phyloP scores from a whole-genome alignment of 2,329 filamentous ascomycete genomes.

The Sclerotinia glacialis region DNA sequence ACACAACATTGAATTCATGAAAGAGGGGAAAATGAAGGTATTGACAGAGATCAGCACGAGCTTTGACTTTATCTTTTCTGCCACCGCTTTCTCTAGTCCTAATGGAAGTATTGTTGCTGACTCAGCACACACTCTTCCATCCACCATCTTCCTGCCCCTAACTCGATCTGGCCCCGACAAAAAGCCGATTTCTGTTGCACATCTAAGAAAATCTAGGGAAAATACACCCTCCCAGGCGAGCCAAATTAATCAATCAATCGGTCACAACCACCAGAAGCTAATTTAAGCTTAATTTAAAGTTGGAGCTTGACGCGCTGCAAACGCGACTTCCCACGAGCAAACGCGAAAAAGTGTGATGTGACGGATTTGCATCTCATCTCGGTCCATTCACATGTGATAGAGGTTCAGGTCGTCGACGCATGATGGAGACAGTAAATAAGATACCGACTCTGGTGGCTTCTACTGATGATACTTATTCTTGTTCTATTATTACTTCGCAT shows the following conservation, averaged over 20 bases:
- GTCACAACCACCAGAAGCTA: not conserved
- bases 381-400: not conserved
- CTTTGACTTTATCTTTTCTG: not conserved
- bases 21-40: slow-evolving; percentile 1
- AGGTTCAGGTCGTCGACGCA: not conserved
- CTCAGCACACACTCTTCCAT: not conserved
- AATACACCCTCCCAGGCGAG: not conserved
- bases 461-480: slow-evolving; percentile 35
- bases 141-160: not conserved
- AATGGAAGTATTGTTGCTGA: not conserved
- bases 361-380: not conserved
- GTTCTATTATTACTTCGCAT: slow-evolving; percentile 35
- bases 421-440: slow-evolving; percentile 27
- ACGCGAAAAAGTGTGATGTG: not conserved
- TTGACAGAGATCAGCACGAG: not conserved
- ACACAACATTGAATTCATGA: slow-evolving; percentile 4
- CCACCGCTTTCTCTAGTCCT: not conserved
- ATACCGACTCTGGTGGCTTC: slow-evolving; percentile 35
- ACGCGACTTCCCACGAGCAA: not conserved
- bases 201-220: not conserved
- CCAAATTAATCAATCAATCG: not conserved
- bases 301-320: not conserved
- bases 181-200: not conserved
- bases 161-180: not conserved
- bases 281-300: not conserved